phyloP scores from a whole-genome alignment of 2,329 filamentous ascomycete species.

The Aurifilum marmelostoma region DNA sequence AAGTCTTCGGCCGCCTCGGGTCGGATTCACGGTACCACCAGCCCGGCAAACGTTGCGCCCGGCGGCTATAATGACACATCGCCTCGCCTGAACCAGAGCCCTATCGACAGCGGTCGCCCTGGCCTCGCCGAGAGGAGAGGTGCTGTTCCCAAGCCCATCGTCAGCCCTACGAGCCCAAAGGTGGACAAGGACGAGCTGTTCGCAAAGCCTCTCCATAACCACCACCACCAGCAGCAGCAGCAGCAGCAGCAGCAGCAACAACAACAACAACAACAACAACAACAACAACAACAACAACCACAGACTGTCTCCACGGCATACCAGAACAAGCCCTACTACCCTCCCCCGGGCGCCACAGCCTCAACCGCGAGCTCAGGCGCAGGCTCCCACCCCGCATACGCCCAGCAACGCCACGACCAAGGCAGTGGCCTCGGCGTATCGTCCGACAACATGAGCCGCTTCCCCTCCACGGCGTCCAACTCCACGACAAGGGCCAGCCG shows the following conservation, averaged over 20 bases:
- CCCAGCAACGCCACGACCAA: constrained; percentile 28
- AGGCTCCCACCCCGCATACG: constrained; percentile 21
- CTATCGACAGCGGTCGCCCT: constrained; percentile 61
- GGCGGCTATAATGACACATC: constrained; percentile 53
- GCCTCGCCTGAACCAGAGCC: constrained; percentile 58
- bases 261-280: constrained; percentile 31
- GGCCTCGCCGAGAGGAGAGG: constrained; percentile 81
- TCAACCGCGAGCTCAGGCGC: constrained; percentile 37
- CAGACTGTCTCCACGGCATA: constrained; percentile 49
- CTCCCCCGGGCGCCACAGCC: constrained; percentile 52
- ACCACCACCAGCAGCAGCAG: constrained; percentile 49
- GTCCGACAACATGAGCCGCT: constrained; percentile 61
- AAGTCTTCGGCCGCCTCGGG: constrained; percentile 38
- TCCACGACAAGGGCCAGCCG: constrained; percentile 91
- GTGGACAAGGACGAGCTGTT: constrained; percentile 80
- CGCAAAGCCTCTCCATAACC: constrained; percentile 62
- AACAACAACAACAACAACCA: constrained; percentile 31
- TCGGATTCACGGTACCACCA: constrained; percentile 40
- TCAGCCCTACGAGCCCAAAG: constrained; percentile 79
- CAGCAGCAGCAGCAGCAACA: constrained; percentile 33
- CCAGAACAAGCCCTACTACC: constrained; percentile 63
- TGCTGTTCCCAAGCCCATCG: constrained; percentile 78
- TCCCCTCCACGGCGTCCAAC: constrained; percentile 83
- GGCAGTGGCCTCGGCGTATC: constrained; percentile 44
- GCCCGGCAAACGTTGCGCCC: constrained; percentile 39